Evolutionary conservation across 768 basidiomycete genomes (phyloP).

Genomic region (Tylopilus plumbeoviolaceoides): DNA sequence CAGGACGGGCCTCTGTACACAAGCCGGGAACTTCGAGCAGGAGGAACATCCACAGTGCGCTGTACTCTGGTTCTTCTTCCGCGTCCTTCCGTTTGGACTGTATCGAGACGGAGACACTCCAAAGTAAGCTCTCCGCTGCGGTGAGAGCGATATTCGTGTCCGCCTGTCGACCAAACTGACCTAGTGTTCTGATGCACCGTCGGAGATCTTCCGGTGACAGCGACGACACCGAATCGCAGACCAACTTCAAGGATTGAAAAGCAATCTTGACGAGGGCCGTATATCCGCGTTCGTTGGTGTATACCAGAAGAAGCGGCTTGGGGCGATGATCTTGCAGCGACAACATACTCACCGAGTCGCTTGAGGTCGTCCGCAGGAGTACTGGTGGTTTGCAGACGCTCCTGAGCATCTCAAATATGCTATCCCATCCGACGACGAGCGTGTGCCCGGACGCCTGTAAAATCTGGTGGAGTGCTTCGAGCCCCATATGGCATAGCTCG

Average conservation of each 20-base stretch:
- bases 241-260: conserved; percentile 89
- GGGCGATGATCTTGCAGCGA: conserved; percentile 38
- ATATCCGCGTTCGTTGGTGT: conserved; percentile 65
- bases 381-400: conserved; percentile 72
- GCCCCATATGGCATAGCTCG: conserved; percentile 85
- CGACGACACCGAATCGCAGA: conserved; percentile 87
- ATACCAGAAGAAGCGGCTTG: conserved; percentile 49
- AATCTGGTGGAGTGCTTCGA: conserved; percentile 87
- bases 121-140: conserved; percentile 86
- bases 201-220: conserved; percentile 79
- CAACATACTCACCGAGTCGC: conserved; percentile 41
- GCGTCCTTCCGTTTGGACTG: conserved; percentile 72
- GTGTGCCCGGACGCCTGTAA: conserved; percentile 90
- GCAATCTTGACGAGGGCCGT: conserved; percentile 82
- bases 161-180: conserved; percentile 85
- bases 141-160: conserved; percentile 97
- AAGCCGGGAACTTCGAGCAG: conserved; percentile 79
- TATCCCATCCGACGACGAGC: conserved; percentile 88
- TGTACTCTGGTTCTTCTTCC: conserved; percentile 67
- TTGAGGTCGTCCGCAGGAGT: conserved; percentile 33
- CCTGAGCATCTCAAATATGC: conserved; percentile 86
- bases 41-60: conserved; percentile 91
- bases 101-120: conserved; percentile 95
- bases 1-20: conserved; percentile 76
- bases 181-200: conserved; percentile 85